Base-by-base conservation (phyloP, 2,329 filamentous ascomycete species). In the Trichoderma harzianum region DNA sequence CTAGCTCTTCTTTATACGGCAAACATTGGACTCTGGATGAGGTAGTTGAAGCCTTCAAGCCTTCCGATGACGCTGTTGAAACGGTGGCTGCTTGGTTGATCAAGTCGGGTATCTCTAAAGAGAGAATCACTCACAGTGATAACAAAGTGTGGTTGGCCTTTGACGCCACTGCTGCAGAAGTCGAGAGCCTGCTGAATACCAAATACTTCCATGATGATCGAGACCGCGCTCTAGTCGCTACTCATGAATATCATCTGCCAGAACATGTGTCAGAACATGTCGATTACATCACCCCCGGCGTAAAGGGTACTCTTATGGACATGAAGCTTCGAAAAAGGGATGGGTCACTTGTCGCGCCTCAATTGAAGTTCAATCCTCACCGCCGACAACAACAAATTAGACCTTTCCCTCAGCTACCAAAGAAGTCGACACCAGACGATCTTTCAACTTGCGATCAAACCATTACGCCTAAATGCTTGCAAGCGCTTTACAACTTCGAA, bases 391-490 rank as follows among this genome's bases (percentile, higher is more conserved):
- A 39, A n/a, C 53, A 67, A 7, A 28, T 68, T 32, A 57, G 70
- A 63, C 63, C 60, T 21, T 53, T 72, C 36, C 58, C 67, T 39
- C 1, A 47, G 24, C 39, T 71, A 43, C 21, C 61, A 10, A 26
- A 43, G 24, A 26, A 18, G 16, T 51, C 26, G 43, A n/a, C 51
- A 53, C 21, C 39, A 28, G 11, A 28, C 1, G 53, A 62, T 18
- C 24, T 71, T 14, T 71, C 71, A 3, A 63, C 51, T 26, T 90
- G 89, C 75, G 84, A 87, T 74, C 78, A 80, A n/a, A 83, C 86
- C 76, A 88, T 90, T 74, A 89, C 87, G 0, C 86, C 87, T 0
- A 83, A 84, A 53, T 90, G 88, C 75, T 80, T 88, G 39, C 82
- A 83, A 32, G 83, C 85, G 3, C 78, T 87, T n/a, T 86, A 85